These are phyloP conservation scores for Arabis hirsuta DNA, from an alignment of 345 rosid genomes.

Conservation along the genomic window DNA sequence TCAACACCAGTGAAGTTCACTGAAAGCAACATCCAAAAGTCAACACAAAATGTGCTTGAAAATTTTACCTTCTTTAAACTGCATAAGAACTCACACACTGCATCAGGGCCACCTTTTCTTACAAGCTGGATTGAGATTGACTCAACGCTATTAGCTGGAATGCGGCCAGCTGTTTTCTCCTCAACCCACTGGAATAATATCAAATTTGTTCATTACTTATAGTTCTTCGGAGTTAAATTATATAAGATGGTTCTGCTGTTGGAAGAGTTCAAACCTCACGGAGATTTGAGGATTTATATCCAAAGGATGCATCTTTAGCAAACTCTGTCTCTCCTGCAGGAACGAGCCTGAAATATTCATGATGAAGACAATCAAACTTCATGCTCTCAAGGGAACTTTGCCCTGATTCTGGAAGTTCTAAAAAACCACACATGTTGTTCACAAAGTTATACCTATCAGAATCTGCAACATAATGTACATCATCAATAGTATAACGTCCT, in stretches of 20 bases:
- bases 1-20: conserved; percentile 2
- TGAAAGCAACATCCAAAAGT: conserved; percentile 13
- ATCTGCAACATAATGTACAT: conserved; percentile 93
- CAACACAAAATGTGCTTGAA: neutral
- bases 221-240: neutral
- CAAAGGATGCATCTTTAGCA: conserved; percentile 95
- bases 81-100: conserved; percentile 80
- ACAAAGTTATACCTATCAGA: conserved; percentile 62
- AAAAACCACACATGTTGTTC: conserved; percentile 11
- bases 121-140: conserved; percentile 81
- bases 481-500: conserved; percentile 89
- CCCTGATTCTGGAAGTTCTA: conserved; percentile 9
- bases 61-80: conserved; percentile 67
- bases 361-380: conserved; percentile 31
- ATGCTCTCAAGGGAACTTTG: conserved; percentile 10
- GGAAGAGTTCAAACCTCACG: conserved; percentile 59
- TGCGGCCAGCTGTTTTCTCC: conserved; percentile 77
- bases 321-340: conserved; percentile 98
- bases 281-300: conserved; percentile 89
- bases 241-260: conserved; percentile 12
- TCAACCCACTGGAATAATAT: conserved; percentile 80
- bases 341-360: conserved; percentile 61
- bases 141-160: conserved; percentile 67
- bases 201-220: neutral
- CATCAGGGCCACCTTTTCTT: conserved; percentile 92